phyloP scores from a whole-genome alignment of 2,329 filamentous ascomycete genomes.

The Alternaria longipes region DNA sequence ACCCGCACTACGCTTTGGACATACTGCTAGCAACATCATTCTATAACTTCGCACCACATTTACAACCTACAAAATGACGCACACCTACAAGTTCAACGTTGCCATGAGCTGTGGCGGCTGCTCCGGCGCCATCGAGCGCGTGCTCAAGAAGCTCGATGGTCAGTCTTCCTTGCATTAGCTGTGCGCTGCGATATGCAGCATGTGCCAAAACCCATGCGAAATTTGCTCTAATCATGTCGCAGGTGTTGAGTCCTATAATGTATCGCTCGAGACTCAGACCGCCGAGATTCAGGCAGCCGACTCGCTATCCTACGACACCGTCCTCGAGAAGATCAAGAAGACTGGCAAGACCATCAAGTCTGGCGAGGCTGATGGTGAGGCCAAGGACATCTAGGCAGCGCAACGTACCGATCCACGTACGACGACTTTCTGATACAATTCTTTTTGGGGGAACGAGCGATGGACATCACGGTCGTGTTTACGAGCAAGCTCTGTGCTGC shows the following conservation, averaged over 20 bases:
- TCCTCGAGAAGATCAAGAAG: constrained; percentile 90
- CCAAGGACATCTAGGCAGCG: constrained; percentile 37
- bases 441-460: constrained; percentile 29
- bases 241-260: constrained; percentile 89
- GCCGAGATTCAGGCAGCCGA: constrained; percentile 78
- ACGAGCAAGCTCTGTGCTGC: constrained; percentile 10
- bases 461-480: constrained; percentile 23
- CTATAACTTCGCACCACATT: constrained; percentile 11
- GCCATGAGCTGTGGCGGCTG: constrained; percentile 95
- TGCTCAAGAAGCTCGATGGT: constrained; percentile 93
- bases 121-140: constrained; percentile 90
- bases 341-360: constrained; percentile 91
- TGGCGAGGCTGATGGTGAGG: constrained; percentile 72
- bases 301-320: constrained; percentile 77
- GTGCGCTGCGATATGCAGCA: not conserved
- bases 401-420: not conserved
- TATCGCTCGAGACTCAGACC: constrained; percentile 85
- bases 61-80: constrained; percentile 65
- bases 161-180: constrained; percentile 42
- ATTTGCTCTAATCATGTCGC: constrained; percentile 24
- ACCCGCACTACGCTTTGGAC: constrained; percentile 13
- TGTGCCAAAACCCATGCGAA: not conserved
- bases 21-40: constrained; percentile 3
- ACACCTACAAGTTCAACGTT: constrained; percentile 96
- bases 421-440: constrained; percentile 19